phyloP scores from a whole-genome alignment of 371 early-diverging fungal genomes.

The Coemansia sp. region DNA sequence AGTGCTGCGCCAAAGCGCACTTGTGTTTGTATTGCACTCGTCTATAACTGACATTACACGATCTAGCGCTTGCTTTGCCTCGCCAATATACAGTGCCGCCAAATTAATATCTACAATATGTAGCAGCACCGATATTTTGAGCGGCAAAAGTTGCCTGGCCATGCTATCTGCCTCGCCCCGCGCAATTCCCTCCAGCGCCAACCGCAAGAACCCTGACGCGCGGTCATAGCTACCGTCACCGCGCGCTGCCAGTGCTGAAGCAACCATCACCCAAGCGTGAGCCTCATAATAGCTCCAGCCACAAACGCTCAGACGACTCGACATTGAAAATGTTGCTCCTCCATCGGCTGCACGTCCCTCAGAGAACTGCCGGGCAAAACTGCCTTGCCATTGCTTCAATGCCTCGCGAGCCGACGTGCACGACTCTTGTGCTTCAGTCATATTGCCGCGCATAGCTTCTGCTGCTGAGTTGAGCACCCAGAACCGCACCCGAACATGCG shows the following conservation, averaged over 20 bases:
- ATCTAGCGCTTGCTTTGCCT: conserved; percentile 36
- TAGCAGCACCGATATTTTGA: conserved; percentile 38
- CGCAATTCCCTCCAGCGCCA: conserved; percentile 36
- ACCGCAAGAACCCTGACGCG: conserved; percentile 24
- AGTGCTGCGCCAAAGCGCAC: conserved; percentile 20
- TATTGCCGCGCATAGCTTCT: conserved; percentile 7
- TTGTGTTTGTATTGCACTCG: not conserved
- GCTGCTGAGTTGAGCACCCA: conserved; percentile 28
- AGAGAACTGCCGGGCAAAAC: conserved; percentile 18
- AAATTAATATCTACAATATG: conserved; percentile 27
- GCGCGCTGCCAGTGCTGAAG: conserved; percentile 20
- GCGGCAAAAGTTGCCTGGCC: conserved; percentile 6
- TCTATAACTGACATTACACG: conserved; percentile 12
- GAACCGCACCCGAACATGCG: conserved; percentile 27
- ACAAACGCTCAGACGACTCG: conserved; percentile 1
- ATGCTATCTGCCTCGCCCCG: conserved; percentile 36
- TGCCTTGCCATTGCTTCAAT: conserved; percentile 36
- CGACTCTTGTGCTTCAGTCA: conserved; percentile 17
- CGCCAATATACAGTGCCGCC: conserved; percentile 15
- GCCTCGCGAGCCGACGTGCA: conserved; percentile 27
- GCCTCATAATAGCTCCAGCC: conserved; percentile 45
- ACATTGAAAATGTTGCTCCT: conserved; percentile 10
- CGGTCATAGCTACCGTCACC: conserved; percentile 22
- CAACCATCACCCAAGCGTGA: conserved; percentile 47
- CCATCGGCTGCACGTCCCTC: conserved; percentile 3